Conservation (phyloP, 129 eudicot genomes). For the Chrysanthemum seticuspe region DNA sequence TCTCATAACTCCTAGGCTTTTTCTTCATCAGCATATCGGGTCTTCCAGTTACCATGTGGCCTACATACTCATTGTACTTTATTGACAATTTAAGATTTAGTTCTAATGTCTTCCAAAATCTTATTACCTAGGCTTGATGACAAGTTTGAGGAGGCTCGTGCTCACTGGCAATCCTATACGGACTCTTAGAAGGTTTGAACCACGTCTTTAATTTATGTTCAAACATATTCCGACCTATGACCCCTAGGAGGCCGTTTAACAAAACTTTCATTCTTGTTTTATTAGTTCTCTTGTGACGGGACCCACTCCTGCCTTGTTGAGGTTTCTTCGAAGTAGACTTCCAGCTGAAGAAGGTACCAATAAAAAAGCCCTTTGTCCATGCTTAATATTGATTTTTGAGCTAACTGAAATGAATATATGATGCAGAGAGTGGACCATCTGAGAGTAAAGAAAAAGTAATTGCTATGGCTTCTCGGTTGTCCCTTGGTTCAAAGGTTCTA, state of each 20-base stretch:
- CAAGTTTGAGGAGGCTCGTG: constrained; percentile 84
- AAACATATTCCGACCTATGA: constrained; percentile 2
- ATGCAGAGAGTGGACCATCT: constrained; percentile 58
- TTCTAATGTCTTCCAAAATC: constrained; percentile 13
- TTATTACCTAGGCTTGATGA: constrained; percentile 67
- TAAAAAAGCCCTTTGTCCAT: neutral
- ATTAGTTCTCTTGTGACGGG: constrained; percentile 83
- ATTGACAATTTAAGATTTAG: constrained; percentile 5
- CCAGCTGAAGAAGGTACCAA: constrained; percentile 89
- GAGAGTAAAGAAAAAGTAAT: constrained; percentile 61
- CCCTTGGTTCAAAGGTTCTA: constrained; percentile 73
- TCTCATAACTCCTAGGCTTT: no score
- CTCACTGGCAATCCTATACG: constrained; percentile 90
- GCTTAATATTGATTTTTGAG: neutral
- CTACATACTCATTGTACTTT: neutral
- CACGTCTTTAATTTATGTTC: constrained; percentile 3
- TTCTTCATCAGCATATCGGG: neutral
- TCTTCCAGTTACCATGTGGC: constrained; percentile 14
- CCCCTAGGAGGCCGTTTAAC: constrained; percentile 15
- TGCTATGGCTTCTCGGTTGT: constrained; percentile 68
- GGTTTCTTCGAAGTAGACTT: constrained; percentile 87
- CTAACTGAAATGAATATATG: constrained; percentile 15
- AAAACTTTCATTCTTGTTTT: constrained; percentile 14
- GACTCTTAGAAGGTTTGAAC: constrained; percentile 81
- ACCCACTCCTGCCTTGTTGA: constrained; percentile 92